Conservation (phyloP, 2,329 filamentous ascomycete species). For the Pseudogymnoascus sp. region DNA sequence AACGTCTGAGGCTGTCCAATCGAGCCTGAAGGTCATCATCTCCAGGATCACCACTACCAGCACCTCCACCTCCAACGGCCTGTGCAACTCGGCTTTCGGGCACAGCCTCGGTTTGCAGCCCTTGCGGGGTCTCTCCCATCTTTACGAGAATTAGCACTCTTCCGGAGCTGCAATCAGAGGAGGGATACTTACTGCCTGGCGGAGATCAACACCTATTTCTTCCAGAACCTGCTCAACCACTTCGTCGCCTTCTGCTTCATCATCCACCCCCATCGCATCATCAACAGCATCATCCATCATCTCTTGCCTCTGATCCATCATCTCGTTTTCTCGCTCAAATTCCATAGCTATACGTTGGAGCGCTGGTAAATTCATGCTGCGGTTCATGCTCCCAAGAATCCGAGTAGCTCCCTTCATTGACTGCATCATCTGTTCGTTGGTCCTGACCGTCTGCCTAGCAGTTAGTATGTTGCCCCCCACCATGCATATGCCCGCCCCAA, state of each 20-base stretch:
- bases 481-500: conserved; percentile 10
- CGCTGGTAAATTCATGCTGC: conserved; percentile 92
- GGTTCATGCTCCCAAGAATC: conserved; percentile 92
- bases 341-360: conserved; percentile 97
- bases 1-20: conserved; percentile 62
- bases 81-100: conserved; percentile 76
- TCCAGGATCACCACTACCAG: conserved; percentile 43
- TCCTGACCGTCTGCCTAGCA: conserved; percentile 69
- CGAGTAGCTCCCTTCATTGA: conserved; percentile 97
- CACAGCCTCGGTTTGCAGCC: conserved; percentile 64
- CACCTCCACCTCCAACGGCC: conserved; percentile 62
- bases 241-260: conserved; percentile 94
- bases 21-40: conserved; percentile 93
- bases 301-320: conserved; percentile 97
- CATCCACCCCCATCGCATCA: conserved; percentile 80
- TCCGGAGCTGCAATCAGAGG: neutral
- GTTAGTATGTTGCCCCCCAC: neutral
- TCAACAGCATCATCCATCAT: conserved; percentile 99
- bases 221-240: conserved; percentile 94
- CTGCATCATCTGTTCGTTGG: conserved; percentile 99
- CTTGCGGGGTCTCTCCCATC: conserved; percentile 86
- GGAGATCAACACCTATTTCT: conserved; percentile 91
- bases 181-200: conserved; percentile 62
- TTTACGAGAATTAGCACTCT: conserved; percentile 31
- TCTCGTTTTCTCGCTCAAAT: conserved; percentile 96